Evolutionary conservation across 1,284 basidiomycete genomes (phyloP), one percentile per base, ranked within the genome.

Genomic region (Limonomyces culmigenus): DNA sequence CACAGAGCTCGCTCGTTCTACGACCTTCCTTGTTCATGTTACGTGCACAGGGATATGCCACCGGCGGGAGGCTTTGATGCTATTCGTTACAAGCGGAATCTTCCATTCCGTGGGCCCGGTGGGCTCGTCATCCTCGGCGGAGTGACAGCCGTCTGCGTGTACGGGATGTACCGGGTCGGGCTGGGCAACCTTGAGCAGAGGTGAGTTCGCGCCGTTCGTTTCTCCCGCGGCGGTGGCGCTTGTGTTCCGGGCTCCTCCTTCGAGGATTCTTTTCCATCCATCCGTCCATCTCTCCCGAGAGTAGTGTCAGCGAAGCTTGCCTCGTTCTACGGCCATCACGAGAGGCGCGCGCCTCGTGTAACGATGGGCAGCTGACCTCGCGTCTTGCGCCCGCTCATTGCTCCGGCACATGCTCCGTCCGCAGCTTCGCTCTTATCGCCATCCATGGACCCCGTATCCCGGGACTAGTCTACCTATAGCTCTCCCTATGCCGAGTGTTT

Each of bases 11-110:
- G 41, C 42, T 41, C 34, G 19, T 37, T 43, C 29, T 29, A 43
- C 41, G 37, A 35, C 32, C 27, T 38, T 33, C 11, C 19, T 34
- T 8, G 25, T 16, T 25, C 33, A 23, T 15, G 29, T 34, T 25
- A 15, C 15, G 18, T 3, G 11, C 45, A 38, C 53, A 97, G 93
- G 61, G 93, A 98, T 55, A 84, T 98, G 74, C 92, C 92, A 48
- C 92, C 93, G 32, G 50, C 75, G 33, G 92, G 89, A 44, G 93
- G 93, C 4, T 98, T 95, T 61, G 87, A 86, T 53, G 62, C 81
- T 32, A 65, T 98, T 63, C 83, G 83, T 58, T 98, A 96, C 73
- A 93, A 92, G 62, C 83, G 93, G 43, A 93, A 93, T 60, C 70
- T 99, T 41, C 92, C 95, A 35, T 67, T 87, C 52, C 76, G 85